These are phyloP conservation scores for Exophiala phaeomuriformis DNA, from an alignment of 2,329 filamentous ascomycete genomes.

Conservation along the genomic window DNA sequence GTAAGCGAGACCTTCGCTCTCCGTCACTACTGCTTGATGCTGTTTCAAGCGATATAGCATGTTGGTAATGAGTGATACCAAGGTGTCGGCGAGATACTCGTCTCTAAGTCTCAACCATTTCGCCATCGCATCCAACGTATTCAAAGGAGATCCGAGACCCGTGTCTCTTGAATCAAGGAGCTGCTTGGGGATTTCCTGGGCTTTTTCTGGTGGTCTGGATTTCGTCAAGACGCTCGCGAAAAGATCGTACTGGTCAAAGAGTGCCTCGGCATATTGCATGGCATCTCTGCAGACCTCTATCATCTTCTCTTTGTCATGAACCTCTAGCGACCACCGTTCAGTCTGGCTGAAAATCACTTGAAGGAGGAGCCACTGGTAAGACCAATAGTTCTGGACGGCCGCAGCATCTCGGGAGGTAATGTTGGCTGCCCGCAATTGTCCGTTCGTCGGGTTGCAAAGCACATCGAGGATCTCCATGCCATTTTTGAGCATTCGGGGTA, in stretches of 20 bases:
- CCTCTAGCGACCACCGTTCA: constrained; percentile 67
- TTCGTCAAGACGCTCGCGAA: constrained; percentile 63
- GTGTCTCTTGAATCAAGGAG: constrained; percentile 40
- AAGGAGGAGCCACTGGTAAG: constrained; percentile 71
- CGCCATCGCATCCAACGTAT: constrained; percentile 61
- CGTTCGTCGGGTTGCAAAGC: constrained; percentile 56
- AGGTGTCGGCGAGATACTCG: constrained; percentile 71
- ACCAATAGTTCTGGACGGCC: constrained; percentile 72
- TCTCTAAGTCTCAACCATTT: constrained; percentile 90
- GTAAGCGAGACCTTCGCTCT: constrained; percentile 58
- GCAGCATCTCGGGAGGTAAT: constrained; percentile 53
- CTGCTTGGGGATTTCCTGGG: constrained; percentile 46
- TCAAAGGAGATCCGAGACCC: constrained; percentile 46
- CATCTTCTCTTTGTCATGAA: constrained; percentile 69
- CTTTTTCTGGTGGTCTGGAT: constrained; percentile 34
- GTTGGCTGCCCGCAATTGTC: constrained; percentile 54
- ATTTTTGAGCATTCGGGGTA: constrained; percentile 54
- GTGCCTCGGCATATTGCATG: constrained; percentile 83
- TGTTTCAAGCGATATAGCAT: constrained; percentile 68
- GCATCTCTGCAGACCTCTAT: constrained; percentile 88
- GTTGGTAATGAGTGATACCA: constrained; percentile 75
- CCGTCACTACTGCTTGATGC: constrained; percentile 42
- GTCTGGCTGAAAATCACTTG: constrained; percentile 75
- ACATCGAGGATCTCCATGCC: constrained; percentile 56
- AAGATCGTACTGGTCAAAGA: constrained; percentile 75